Base-by-base conservation (phyloP, 2,329 filamentous ascomycete species). In the Ascochyta clinopodiicola region DNA sequence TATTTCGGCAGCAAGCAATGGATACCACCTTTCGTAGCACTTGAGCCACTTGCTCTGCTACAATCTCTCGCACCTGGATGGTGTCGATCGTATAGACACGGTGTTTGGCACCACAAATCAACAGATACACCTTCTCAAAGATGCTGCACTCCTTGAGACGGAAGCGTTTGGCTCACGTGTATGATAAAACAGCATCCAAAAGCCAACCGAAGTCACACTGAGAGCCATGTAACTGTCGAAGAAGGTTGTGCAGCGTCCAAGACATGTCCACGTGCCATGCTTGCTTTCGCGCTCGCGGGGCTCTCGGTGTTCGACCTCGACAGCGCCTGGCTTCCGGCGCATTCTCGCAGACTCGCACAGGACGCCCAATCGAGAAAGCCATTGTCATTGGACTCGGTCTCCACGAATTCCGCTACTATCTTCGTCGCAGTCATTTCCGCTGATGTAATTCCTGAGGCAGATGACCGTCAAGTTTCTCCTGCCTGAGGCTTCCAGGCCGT, bases 391-490 rank as follows among this genome's bases (percentile, higher is more conserved):
- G 60, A 64, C 66, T 68, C 65, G 58, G 42, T 32, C 43, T 54
- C 44, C 45, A 38, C 48, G 56, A 53, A 37, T 47, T 52, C 51
- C 46, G 43, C 48, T 48, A 58, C 67, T 58, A 62, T 66, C 60
- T 66, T 60, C 43, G 56, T 61, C 56, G 36, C 55, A 46, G 38
- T 39, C 35, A 44, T 43, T 46, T 46, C 58, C 60, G 59, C 46
- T 69, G 60, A 63, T 66, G 64, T 66, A 61, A 57, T 56, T 54
- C 34, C 50, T 51, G 53, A 56, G 52, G 63, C 71, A 73, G 66
- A 68, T 74, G 70, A 72, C 70, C 63, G 39, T 62, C 60, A 63
- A 50, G 63, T 40, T 53, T 44, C 59, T 63, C 52, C 55, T 62
- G 60, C 63, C 63, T 70, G 58, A 66, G 44, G 42, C 47, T 34